These are phyloP conservation scores for Allomyces javanicus DNA, from an alignment of 192 early-diverging fungal genomes.

Conservation along the genomic window DNA sequence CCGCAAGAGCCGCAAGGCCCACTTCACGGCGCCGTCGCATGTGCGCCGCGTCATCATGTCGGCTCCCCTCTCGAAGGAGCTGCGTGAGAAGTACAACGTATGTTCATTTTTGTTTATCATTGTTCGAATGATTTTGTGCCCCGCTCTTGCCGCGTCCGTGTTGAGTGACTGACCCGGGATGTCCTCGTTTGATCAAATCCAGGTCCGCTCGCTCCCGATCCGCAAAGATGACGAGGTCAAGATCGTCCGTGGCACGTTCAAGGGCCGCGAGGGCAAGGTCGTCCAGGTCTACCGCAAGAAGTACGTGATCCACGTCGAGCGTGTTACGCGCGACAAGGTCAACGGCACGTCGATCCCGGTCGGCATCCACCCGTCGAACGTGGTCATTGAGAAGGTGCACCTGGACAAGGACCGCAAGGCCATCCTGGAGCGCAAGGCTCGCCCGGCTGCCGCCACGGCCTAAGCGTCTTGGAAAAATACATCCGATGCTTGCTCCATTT, in stretches of 20 bases:
- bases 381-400: slow-evolving; percentile 86
- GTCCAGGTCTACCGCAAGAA: slow-evolving; percentile 93
- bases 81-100: slow-evolving; percentile 89
- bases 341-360: slow-evolving; percentile 83
- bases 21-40: slow-evolving; percentile 92
- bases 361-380: slow-evolving; percentile 97
- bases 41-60: slow-evolving; percentile 92
- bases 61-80: slow-evolving; percentile 91
- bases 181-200: slow-evolving; percentile 1
- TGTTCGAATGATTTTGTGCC: too few species aligned
- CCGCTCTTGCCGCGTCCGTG: background rate
- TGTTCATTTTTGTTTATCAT: slow-evolving; percentile 2
- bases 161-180: slow-evolving; percentile 5
- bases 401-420: slow-evolving; percentile 88
- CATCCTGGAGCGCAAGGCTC: slow-evolving; percentile 76
- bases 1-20: slow-evolving; percentile 91
- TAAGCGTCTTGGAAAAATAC: background rate
- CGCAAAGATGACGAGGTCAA: slow-evolving; percentile 95
- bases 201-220: slow-evolving; percentile 86
- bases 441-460: slow-evolving; percentile 8
- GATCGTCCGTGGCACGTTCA: slow-evolving; percentile 84
- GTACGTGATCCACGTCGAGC: slow-evolving; percentile 98
- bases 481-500: too few species aligned
- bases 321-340: slow-evolving; percentile 88
- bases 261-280: slow-evolving; percentile 96